Evolutionary conservation across 2,329 filamentous ascomycete species (phyloP).

Genomic region (Fusarium sp.): DNA sequence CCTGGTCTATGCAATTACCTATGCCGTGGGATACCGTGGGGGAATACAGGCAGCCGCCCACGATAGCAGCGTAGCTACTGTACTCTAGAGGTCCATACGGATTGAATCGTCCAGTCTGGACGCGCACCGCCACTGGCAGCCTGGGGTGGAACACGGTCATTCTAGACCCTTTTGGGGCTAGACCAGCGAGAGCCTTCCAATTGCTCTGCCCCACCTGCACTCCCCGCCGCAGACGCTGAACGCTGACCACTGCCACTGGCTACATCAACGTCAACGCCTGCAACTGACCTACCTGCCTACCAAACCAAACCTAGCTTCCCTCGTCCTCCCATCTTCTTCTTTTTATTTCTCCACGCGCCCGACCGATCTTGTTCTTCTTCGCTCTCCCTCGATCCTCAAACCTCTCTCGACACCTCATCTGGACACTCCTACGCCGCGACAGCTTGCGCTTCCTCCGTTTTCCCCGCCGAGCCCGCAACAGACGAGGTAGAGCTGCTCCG

Average conservation of each 20-base stretch:
- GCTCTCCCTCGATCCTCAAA: conserved; percentile 12
- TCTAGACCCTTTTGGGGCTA: conserved; percentile 25
- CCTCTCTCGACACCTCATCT: neutral
- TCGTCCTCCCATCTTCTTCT: conserved; percentile 9
- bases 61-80: neutral
- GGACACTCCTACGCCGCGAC: neutral
- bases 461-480: conserved; percentile 13
- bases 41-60: neutral
- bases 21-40: neutral
- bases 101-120: conserved; percentile 5
- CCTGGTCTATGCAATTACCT: neutral
- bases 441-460: neutral
- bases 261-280: conserved; percentile 37
- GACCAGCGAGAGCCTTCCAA: conserved; percentile 16
- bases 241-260: conserved; percentile 10
- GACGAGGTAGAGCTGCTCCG: conserved; percentile 24
- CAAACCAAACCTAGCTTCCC: conserved; percentile 27
- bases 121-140: conserved; percentile 35
- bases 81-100: neutral
- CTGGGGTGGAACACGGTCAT: conserved; percentile 22
- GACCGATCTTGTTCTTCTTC: conserved; percentile 9
- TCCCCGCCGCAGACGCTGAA: conserved; percentile 1
- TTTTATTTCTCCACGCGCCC: conserved; percentile 19
- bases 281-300: neutral
- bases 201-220: conserved; percentile 21